Base-by-base conservation (phyloP, 2,329 filamentous ascomycete genomes). In the Aotearoamyces nothofagi region DNA sequence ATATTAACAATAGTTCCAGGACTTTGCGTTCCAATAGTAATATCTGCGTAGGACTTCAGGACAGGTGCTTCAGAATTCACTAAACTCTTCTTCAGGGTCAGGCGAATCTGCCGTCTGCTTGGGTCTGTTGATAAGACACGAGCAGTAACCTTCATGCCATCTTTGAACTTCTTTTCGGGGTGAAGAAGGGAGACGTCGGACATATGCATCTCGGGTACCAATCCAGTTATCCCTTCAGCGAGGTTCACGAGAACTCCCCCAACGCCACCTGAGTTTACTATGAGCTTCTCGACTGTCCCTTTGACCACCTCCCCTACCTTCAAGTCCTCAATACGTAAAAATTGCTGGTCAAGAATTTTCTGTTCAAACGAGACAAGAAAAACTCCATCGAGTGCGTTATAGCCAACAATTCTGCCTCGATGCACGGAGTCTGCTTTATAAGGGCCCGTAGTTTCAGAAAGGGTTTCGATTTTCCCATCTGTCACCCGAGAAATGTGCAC, bases 101-200 rank as follows among this genome's bases (percentile, higher is more conserved):
- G 63, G 17, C 80, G 77, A 39, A 96, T 66, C 46, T 84, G 78
- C 33, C 76, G 74, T 55, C 78, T 87, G 28, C 69, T 64, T 2
- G 70, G 54, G 44, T 94, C 72, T 10, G 74, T 78, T 1, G 83
- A 92, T 15, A 98, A 57, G 15, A 98, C 81, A 35, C 87, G 69
- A 12, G 80, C 79, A 41, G 81, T 93, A 37, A 98, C 75, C 29
- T 77, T 69, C 52, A 81, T 69, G 2, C 84, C 84, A 50, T 87
- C 81, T 35, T 79, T 71, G 55, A 94, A 98, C 50, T 94, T 96
- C 61, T 87, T 92, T 53, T 98, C 90, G 0, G 90, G 90, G 45
- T 94, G 80, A 47, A 90, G 80, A 14, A 98, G 61, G 35, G 73
- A 73, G 9, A 90, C 69, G 50, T 98, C 92, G 25, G 90, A 78